Base-by-base conservation (phyloP, 345 rosid species). In the Xanthoceras sorbifolium region DNA sequence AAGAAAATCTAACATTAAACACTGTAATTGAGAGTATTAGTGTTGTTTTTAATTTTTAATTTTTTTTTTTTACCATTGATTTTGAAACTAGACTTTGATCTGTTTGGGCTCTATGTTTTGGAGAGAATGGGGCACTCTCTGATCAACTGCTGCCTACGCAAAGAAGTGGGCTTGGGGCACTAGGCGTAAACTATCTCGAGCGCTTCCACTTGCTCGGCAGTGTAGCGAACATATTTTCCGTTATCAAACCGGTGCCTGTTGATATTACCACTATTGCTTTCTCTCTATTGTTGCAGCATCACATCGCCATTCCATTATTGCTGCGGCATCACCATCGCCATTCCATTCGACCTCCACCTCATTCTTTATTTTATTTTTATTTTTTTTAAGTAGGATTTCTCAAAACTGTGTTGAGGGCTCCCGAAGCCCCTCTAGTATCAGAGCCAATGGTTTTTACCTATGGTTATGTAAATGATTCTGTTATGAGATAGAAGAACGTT, bases 61-160 rank as follows among this genome's bases (percentile, higher is more conserved):
- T 6, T 36, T 28, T 4, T 63, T 29, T 28, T 62, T 26, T 28
- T 75, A 93, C 99, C 99, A 92, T 86, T 97, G 97, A 75, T 97
- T 97, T 64, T 97, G 99, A 75, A 97, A 97, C 99, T 98, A 97
- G 78, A 97, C 98, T 89, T 97, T 97, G 94, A 97, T 97, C 90
- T 97, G 99, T 86, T 94, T 97, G 52, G 99, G 95, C 81, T 97
- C 99, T 65, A 97, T 91, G 86, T n/a, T n/a, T 97, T 89, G 78
- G 94, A 77, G 80, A 97, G 87, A 84, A 97, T 91, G 80, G 98
- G 97, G 80, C 97, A 97, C 80, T 97, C 99, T 25, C 98, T 88
- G 75, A 97, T 92, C 81, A 97, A 84, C 86, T 97, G 99, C 77
- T 94, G 99, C 80, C 99, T 88, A 6, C 99, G 87, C 83, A 97